Evolutionary conservation across 2,329 filamentous ascomycete species (phyloP).

Genomic region (Phyllosticta capitalensis): DNA sequence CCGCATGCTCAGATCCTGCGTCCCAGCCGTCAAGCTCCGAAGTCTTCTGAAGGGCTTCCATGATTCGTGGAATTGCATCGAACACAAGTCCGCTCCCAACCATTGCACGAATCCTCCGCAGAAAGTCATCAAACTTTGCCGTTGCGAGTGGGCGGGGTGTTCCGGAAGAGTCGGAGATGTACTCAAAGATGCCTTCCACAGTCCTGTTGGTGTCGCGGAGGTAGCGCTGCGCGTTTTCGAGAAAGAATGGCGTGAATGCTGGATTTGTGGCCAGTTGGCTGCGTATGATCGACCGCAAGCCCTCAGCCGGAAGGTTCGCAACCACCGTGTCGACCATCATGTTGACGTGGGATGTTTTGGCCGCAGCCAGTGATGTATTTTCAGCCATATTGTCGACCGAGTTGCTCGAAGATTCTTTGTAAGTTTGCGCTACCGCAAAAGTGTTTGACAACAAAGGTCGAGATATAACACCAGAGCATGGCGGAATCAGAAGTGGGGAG

Average conservation of each 20-base stretch:
- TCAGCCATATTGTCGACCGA: background rate
- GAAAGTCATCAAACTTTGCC: background rate
- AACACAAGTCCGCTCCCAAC: slow-evolving; percentile 26
- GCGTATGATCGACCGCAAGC: slow-evolving; percentile 31
- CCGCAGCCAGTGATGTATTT: background rate
- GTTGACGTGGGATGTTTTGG: slow-evolving; percentile 32
- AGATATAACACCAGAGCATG: background rate
- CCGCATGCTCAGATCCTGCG: background rate
- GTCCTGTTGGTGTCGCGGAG: slow-evolving; percentile 13
- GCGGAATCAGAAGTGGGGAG: background rate
- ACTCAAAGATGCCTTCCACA: background rate
- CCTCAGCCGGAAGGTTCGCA: slow-evolving; percentile 33
- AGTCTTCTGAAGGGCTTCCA: background rate
- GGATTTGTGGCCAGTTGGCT: slow-evolving; percentile 21
- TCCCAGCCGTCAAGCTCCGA: slow-evolving; percentile 18
- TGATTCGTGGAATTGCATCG: slow-evolving; percentile 17
- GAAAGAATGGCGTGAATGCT: slow-evolving; percentile 24
- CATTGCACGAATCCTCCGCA: slow-evolving; percentile 21
- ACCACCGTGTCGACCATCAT: slow-evolving; percentile 41
- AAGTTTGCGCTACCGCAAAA: background rate
- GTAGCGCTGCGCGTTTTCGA: slow-evolving; percentile 22
- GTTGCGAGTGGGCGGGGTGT: slow-evolving; percentile 15
- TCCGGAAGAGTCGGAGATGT: background rate
- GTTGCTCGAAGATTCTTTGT: background rate
- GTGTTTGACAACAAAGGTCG: background rate